phyloP scores from a whole-genome alignment of 106 monocot genomes.

The Dendrobium chrysotoxum region DNA sequence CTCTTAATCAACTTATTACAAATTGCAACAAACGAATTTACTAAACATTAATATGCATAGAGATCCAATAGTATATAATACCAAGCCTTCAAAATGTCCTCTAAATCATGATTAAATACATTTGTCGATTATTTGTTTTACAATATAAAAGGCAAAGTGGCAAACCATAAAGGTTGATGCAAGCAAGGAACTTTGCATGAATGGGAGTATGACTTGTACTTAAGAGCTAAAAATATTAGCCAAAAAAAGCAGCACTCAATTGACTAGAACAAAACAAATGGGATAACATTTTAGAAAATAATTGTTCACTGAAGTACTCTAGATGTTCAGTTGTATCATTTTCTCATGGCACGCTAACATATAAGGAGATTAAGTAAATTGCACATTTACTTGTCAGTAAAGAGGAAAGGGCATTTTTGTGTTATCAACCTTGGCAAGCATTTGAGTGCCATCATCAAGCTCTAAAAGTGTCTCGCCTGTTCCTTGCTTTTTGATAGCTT shows the following conservation, averaged over 20 bases:
- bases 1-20: not conserved
- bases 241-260: not conserved
- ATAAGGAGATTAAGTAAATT: no score
- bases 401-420: no score
- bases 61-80: not conserved
- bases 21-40: not conserved
- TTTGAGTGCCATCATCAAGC: constrained; percentile 56
- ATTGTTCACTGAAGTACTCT: not conserved
- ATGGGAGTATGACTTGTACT: not conserved
- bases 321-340: not conserved
- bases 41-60: not conserved
- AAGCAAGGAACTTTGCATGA: not conserved
- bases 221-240: not conserved
- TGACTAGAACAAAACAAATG: not conserved
- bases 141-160: not conserved
- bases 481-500: constrained; percentile 29
- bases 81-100: not conserved
- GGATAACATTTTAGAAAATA: not conserved
- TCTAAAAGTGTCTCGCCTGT: constrained; percentile 43
- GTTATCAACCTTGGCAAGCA: constrained; percentile 55
- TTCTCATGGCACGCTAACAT: no score
- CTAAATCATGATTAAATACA: not conserved
- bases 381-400: no score
- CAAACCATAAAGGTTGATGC: not conserved
- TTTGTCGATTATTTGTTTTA: not conserved